Evolutionary conservation across 2,329 filamentous ascomycete species (phyloP).

Genomic region (Aureobasidium zeae): DNA sequence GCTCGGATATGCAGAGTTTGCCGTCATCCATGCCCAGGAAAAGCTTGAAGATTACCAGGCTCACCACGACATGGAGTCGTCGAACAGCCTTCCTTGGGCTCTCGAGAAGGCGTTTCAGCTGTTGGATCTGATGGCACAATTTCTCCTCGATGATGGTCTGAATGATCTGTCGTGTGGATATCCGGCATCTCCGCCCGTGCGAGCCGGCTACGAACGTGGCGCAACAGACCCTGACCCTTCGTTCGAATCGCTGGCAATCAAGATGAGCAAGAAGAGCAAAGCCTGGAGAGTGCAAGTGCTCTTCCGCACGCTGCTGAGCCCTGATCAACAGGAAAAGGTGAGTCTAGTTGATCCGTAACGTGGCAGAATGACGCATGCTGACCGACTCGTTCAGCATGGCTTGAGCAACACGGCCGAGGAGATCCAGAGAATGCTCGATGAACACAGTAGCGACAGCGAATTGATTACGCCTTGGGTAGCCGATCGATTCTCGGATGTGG

Average conservation of each 20-base stretch:
- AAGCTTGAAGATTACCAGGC: constrained; percentile 1
- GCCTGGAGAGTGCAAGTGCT: constrained; percentile 10
- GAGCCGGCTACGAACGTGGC: constrained; percentile 19
- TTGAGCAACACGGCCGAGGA: constrained; percentile 22
- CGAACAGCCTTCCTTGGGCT: not conserved
- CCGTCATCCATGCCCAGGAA: not conserved
- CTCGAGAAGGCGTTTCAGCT: not conserved
- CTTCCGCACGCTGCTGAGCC: constrained; percentile 8
- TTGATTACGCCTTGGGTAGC: constrained; percentile 22
- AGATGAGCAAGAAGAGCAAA: constrained; percentile 1
- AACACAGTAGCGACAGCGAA: constrained; percentile 20
- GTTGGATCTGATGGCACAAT: not conserved
- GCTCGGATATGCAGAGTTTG: constrained; percentile 4
- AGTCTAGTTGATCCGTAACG: not conserved
- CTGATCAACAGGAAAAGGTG: constrained; percentile 14
- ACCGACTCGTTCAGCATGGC: constrained; percentile 18
- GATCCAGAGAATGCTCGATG: constrained; percentile 24
- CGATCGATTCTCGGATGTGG: constrained; percentile 23
- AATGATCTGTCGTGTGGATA: constrained; percentile 22
- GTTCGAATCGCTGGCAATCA: not conserved
- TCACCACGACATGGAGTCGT: not conserved
- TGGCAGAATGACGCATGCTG: not conserved
- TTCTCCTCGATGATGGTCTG: constrained; percentile 25
- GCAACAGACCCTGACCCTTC: not conserved
- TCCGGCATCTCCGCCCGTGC: constrained; percentile 36